A percentile compares a stretch with the other conserved stretches of the same genome.
Conservation (phyloP, 2,329 filamentous ascomycete genomes). For the Coniochaeta ligniaria region DNA sequence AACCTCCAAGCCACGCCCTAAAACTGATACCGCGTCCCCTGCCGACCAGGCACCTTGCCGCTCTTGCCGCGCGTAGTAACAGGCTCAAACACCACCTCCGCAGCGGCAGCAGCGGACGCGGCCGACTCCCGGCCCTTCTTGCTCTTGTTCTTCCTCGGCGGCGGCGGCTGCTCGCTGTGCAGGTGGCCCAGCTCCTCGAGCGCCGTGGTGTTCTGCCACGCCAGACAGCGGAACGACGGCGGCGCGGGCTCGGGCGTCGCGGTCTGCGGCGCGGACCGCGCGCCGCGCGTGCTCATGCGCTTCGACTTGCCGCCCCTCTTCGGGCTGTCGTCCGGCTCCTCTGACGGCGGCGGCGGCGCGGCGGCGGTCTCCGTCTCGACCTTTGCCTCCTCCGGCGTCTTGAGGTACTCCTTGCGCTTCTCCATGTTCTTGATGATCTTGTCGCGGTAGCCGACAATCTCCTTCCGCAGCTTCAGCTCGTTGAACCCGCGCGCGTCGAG, state of each 20-base stretch:
- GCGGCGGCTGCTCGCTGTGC: slow-evolving; percentile 48
- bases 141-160: slow-evolving; percentile 41
- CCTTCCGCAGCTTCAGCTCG: slow-evolving; percentile 81
- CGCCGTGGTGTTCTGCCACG: slow-evolving; percentile 51
- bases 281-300: slow-evolving; percentile 38
- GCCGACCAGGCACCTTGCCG: slow-evolving; percentile 3
- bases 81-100: slow-evolving; percentile 11
- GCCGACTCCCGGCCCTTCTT: slow-evolving; percentile 22
- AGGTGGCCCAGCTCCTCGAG: slow-evolving; percentile 50
- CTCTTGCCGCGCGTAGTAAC: slow-evolving; percentile 7
- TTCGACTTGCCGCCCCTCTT: slow-evolving; percentile 17
- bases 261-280: slow-evolving; percentile 16
- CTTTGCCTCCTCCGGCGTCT: slow-evolving; percentile 32
- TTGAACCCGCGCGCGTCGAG: slow-evolving; percentile 81
- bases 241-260: slow-evolving; percentile 33
- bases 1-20: background rate
- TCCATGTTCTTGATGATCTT: slow-evolving; percentile 75
- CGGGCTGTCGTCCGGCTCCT: background rate
- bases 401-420: slow-evolving; percentile 67
- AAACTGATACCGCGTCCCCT: background rate
- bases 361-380: slow-evolving; percentile 8
- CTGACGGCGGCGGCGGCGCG: background rate
- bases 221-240: slow-evolving; percentile 39
- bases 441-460: slow-evolving; percentile 69
- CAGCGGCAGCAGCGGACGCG: slow-evolving; percentile 1